Evolutionary conservation across 2,329 filamentous ascomycete species (phyloP).

Genomic region (Talaromyces sp.): DNA sequence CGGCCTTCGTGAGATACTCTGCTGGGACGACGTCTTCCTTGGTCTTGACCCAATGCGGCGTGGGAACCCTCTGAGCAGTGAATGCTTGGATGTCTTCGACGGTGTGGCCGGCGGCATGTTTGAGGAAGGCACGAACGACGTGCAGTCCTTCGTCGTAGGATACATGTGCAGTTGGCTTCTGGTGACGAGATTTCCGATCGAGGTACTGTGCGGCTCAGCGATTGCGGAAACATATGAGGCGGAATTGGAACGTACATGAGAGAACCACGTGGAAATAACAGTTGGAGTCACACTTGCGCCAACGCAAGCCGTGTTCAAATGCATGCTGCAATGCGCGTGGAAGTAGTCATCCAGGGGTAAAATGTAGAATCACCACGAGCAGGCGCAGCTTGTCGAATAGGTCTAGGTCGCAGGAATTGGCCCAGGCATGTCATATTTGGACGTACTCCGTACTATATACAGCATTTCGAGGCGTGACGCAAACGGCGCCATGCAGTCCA

Average conservation of each 20-base stretch:
- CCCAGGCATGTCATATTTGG: not conserved
- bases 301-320: conserved; percentile 75
- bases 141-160: conserved; percentile 91
- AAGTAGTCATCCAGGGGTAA: not conserved
- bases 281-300: conserved; percentile 80
- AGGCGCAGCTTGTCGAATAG: not conserved
- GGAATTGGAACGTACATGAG: conserved; percentile 60
- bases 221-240: not conserved
- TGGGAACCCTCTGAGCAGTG: conserved; percentile 85
- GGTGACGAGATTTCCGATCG: conserved; percentile 66
- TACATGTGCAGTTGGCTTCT: conserved; percentile 83
- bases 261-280: conserved; percentile 78
- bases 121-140: conserved; percentile 78
- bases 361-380: not conserved
- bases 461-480: not conserved
- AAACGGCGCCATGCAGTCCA: not conserved
- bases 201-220: conserved; percentile 58
- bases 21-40: conserved; percentile 63
- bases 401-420: not conserved
- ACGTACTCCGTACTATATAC: not conserved
- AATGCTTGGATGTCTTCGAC: conserved; percentile 92
- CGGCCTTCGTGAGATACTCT: conserved; percentile 60
- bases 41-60: conserved; percentile 79
- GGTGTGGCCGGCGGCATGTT: conserved; percentile 79
- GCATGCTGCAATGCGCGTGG: conserved; percentile 37